These are phyloP conservation scores for Exserohilum rostratum DNA, from an alignment of 2,329 filamentous ascomycete species.

Conservation along the genomic window DNA sequence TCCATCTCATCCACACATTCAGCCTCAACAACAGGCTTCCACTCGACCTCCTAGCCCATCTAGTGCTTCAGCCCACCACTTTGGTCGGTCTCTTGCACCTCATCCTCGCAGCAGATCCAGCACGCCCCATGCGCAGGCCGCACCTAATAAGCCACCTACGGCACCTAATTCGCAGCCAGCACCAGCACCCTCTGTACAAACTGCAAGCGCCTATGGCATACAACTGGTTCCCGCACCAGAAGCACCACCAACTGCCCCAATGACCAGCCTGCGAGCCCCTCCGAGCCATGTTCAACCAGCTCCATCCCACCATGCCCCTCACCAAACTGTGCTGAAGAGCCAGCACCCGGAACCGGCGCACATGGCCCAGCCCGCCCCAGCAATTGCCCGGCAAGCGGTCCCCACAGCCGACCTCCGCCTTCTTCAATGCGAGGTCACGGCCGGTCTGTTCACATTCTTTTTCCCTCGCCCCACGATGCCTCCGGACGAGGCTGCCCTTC, in stretches of 20 bases:
- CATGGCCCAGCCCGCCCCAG: conserved; percentile 2
- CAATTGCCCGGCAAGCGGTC: conserved; percentile 8
- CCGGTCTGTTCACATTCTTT: conserved; percentile 39
- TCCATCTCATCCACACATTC: conserved; percentile 22
- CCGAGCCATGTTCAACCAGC: conserved; percentile 12
- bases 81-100: conserved; percentile 31
- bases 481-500: conserved; percentile 32
- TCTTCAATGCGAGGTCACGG: conserved; percentile 42
- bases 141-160: conserved; percentile 22
- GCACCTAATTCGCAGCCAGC: conserved; percentile 17
- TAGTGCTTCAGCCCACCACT: conserved; percentile 30
- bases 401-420: conserved; percentile 28
- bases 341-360: conserved; percentile 27
- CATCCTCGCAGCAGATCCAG: conserved; percentile 37
- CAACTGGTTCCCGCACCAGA: conserved; percentile 25
- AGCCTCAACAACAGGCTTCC: conserved; percentile 24
- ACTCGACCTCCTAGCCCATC: conserved; percentile 30
- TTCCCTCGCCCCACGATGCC: conserved; percentile 31
- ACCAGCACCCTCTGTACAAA: conserved; percentile 21
- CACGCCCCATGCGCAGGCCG: conserved; percentile 34
- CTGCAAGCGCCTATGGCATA: conserved; percentile 25
- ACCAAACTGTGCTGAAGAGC: conserved; percentile 34
- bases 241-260: conserved; percentile 12
- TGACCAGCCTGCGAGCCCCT: conserved; percentile 10
- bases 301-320: conserved; percentile 15